Evolutionary conservation across 2,329 filamentous ascomycete species (phyloP), one percentile per base, ranked within the genome.

Genomic region (Raffaelea ambrosiae): DNA sequence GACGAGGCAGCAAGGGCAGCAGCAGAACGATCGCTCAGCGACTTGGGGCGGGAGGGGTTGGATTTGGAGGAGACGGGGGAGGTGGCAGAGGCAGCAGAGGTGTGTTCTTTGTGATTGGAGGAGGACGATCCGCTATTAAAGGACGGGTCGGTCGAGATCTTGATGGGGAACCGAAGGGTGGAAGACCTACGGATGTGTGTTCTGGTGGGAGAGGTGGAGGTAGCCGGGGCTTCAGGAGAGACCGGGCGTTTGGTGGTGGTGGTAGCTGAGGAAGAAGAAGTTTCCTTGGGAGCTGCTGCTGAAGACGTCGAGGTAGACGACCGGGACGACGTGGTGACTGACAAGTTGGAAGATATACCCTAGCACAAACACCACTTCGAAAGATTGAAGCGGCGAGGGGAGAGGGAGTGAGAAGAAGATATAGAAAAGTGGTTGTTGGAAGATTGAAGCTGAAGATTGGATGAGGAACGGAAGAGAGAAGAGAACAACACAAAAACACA

Each of bases 301-400:
- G 51, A 46, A 9, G 51, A 49, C 21, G 36, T 23, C 5, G 49
- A 53, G 41, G 53, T 29, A 41, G 53, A 50, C 44, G 53, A 51
- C 43, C 49, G 53, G 49, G 53, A 54, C 50, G 53, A 54, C 51
- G 53, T 54, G 48, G 49, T 53, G 49, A 33, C 42, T 36, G 22
- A 18, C 18, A 35, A 36, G 31, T 23, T 29, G 26, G 13, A 29
- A 13, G 26, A 29, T 29, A 7, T 7, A 29, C 26, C 26, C 26
- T 29, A 7, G 26, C 26, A 40, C 26, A 40, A 18, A 33, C 20
- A 46, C 38, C 16, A 29, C 46, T 47, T 36, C 19, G 4, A 23
- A 7, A 20, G 5, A 13, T 11, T 41, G 39, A 20, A 13, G 21
- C 10, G 21, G 19, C n/a, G 35, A 11, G 19, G 18, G 35, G 19